Evolutionary conservation across 2,329 filamentous ascomycete genomes (phyloP), one percentile per base, ranked within the genome.

Genomic region (Helminthosporium solani): DNA sequence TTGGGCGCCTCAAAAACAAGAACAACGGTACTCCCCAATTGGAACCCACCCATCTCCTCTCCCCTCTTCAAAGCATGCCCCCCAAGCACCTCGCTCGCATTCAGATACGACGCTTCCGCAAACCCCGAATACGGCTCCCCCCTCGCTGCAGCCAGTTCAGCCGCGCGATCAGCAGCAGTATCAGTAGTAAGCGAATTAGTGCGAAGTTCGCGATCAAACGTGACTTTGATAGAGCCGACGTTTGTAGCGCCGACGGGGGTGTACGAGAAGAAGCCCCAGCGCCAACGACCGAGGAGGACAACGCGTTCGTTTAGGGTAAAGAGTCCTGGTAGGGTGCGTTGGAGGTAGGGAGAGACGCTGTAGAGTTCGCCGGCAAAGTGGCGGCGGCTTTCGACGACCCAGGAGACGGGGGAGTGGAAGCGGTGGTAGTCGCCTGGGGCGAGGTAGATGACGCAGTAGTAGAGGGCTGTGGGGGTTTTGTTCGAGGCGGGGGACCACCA

Each of bases 1-100:
- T 85, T 82, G 0, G 94, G 94, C 11, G 94, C 94, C 73, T 99
- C 95, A 66, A 99, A 99, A 0, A 99, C 90, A 42, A 99, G 77
- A 31, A 99, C 94, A 56, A 99, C 85, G 1, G 92, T 96, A 68
- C 90, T 96, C 16, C 94, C 94, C 3, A 99, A 78, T 75, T 95
- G 90, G 74, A 99, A 99, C 0, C 94, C 95, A 44, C 94, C 94
- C 90, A 99, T 97, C 72, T 99, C 94, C 66, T 97, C 92, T 28
- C 94, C 94, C 35, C 88, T 80, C 53, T 85, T 82, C 44, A 99
- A 75, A 1, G 92, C 87, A 67, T 97, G 85, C 2, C 95, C 94
- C 16, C 83, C 83, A 0, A 99, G 78, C 2, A 96, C 81, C 2
- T 78, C 73, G 61, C 88, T 95, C 1, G 92, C 89, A 14, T 78